Evolutionary conservation across 805 yeast species (phyloP), one percentile per base, ranked within the genome.

Genomic region (Cyberlindnera subsufficiens): DNA sequence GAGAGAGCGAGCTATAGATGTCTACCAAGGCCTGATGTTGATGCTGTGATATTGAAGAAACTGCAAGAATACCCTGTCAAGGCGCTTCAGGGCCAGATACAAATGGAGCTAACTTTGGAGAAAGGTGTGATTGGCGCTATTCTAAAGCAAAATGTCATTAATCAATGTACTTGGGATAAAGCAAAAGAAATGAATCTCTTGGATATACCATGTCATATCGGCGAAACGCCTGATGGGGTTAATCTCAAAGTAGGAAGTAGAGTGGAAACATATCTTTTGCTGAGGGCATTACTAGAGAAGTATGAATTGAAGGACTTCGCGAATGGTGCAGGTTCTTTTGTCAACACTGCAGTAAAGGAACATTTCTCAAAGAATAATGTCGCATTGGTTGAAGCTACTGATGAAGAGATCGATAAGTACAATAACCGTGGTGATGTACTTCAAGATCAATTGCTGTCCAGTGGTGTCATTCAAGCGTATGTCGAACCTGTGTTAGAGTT

Each of bases 1-100:
- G 57, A 61, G 37, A 60, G 59, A 8, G 62, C 69, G 1, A 57
- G 56, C 40, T 73, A 64, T 44, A 66, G 63, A 42, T 62, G 66
- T 44, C 46, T 55, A 3, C 59, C 58, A 11, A 42, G 56, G 2
- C 46, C 55, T 2, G 45, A 46, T 3, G 25, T 69, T 3, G 54
- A 55, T 37, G 44, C 44, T 1, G 37, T 44, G 13, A 36, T 69
- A 5, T 34, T 42, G 1, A 32, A 35, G 14, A 51, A 45, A 32
- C 20, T 59, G 3, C 30, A 42, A 1, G 47, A 47, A 14, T 65
- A 55, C 40, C 74, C 75, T 1, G 27, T 42, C 9, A 45, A 45
- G 13, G 58, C 60, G 1, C 42, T 72, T 15, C 46, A 60, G 30
- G 44, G 43, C 6, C 61, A 58, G 35, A 37, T 49, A 27, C 27